Percentiles rank a stretch among this genome's conserved stretches.
phyloP scores from a whole-genome alignment of 306 rosid species.

The Sphenostylis stenocarpa region DNA sequence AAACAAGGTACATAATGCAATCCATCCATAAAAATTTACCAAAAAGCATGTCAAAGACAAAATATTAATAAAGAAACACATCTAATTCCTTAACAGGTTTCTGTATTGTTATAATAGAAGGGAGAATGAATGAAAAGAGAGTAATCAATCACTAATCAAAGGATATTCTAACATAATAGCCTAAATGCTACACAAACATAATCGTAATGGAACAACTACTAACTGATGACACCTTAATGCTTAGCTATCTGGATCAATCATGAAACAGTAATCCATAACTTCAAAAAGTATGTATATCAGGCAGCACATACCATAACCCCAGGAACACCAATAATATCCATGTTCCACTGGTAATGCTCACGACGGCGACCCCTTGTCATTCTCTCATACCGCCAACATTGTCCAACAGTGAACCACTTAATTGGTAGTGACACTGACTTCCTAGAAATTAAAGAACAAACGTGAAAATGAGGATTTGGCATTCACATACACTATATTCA shows the following conservation, averaged over 20 bases:
- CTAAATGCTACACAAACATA: not conserved
- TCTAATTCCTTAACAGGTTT: conserved; percentile 1
- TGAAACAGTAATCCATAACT: conserved; percentile 8
- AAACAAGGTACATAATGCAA: conserved; percentile 17
- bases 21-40: conserved; percentile 23
- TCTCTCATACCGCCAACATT: conserved; percentile 98
- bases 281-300: conserved; percentile 14
- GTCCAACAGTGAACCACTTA: conserved; percentile 98
- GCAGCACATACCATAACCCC: conserved; percentile 72
- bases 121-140: conserved; percentile 10
- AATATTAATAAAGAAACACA: not conserved
- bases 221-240: not conserved
- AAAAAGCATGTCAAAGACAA: conserved; percentile 8
- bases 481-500: conserved; percentile 43
- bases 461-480: conserved; percentile 43
- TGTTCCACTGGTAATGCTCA: conserved; percentile 98
- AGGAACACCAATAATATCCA: conserved; percentile 93
- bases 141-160: conserved; percentile 17
- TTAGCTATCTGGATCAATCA: conserved; percentile 16
- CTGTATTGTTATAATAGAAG: conserved; percentile 18
- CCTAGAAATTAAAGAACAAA: conserved; percentile 54
- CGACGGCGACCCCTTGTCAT: conserved; percentile 97
- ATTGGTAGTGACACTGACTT: conserved; percentile 86
- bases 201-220: conserved; percentile 17
- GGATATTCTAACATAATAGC: not conserved